Evolutionary conservation across 768 basidiomycete genomes (phyloP), one percentile per base, ranked within the genome.

Genomic region (Tricholoma hemisulphureum): DNA sequence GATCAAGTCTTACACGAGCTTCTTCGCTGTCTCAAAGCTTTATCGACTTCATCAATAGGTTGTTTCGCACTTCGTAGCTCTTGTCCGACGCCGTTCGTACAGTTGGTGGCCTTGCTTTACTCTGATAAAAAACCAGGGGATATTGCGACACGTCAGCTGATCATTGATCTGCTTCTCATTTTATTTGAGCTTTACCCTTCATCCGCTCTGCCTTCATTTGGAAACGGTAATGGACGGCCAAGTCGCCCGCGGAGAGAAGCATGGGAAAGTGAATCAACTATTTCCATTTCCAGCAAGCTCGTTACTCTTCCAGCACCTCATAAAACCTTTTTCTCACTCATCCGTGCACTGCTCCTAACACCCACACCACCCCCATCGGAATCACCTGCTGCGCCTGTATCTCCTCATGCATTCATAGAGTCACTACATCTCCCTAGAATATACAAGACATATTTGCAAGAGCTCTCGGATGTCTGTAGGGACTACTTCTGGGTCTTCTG

Each of bases 61-160:
- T 95, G 91, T 67, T 85, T 87, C 53, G 94, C 97, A 4, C 83
- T 99, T 10, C 87, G 94, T n/a, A 88, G 85, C 64, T 89, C 87
- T 28, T 89, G 89, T 57, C 95, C 95, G 1, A 86, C 88, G 0
- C 97, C 96, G 1, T 98, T 93, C 69, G 78, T 81, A 4, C 90
- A 95, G 60, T 79, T 99, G 26, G 80, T 95, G 16, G 76, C 85
- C 8, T 81, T 98, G 14, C 79, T 98, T 2, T 98, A 93, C 72
- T 96, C 95, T 3, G 96, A 98, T 77, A 98, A 98, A 78, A 97
- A 95, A 69, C 97, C 97, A 0, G 97, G 97, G 43, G 97, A 99
- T 35, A 80, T 98, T 8, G 83, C 86, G 3, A 89, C 92, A 4
- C 86, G 95, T 31, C 93, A 95, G 66, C 83, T 98, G 55, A 95